phyloP scores from a whole-genome alignment of 179 eudicot species.

The Corrigiola litoralis region DNA sequence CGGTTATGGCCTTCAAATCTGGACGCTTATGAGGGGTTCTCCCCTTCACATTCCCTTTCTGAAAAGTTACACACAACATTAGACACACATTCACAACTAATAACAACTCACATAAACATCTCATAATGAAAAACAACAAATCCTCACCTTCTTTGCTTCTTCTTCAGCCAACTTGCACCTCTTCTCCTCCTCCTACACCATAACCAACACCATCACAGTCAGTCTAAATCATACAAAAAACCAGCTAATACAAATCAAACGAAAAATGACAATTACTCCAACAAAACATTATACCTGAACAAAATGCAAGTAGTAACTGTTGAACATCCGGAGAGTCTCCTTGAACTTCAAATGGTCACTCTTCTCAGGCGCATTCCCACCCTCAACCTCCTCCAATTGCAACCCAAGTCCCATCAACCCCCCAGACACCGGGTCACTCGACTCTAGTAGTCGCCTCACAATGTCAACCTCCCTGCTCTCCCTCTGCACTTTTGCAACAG shows the following conservation, averaged over 20 bases:
- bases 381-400: slow-evolving; percentile 21
- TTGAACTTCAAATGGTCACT: slow-evolving; percentile 45
- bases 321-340: slow-evolving; percentile 44
- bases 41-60: slow-evolving; percentile 29
- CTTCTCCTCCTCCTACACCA: slow-evolving; percentile 54
- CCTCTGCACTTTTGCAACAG: neutral
- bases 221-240: neutral
- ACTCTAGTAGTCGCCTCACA: slow-evolving; percentile 7
- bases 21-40: slow-evolving; percentile 56
- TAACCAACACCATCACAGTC: neutral
- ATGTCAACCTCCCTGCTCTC: slow-evolving; percentile 11
- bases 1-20: slow-evolving; percentile 66
- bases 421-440: neutral
- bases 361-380: slow-evolving; percentile 24
- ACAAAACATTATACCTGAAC: slow-evolving; percentile 59
- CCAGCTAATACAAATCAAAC: neutral
- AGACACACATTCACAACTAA: neutral
- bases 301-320: slow-evolving; percentile 49
- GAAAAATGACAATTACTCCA: no score
- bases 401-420: slow-evolving; percentile 25
- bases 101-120: neutral
- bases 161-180: slow-evolving; percentile 36
- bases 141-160: slow-evolving; percentile 18
- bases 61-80: no score
- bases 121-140: neutral